phyloP scores from a whole-genome alignment of 2,329 filamentous ascomycete species.

The Tolypocladium capitatum region DNA sequence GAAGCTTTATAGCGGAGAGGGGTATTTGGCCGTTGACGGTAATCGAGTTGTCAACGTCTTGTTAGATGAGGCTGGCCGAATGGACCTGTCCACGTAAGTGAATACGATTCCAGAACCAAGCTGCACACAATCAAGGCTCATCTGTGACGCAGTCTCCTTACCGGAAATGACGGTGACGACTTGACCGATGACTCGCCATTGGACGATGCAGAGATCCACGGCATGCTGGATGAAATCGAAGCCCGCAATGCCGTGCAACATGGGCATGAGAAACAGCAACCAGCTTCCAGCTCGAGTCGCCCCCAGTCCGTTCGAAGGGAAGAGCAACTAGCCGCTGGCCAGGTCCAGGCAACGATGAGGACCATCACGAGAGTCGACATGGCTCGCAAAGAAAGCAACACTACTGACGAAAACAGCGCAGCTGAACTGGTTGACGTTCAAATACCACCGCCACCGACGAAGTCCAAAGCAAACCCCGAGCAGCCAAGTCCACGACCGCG shows the following conservation, averaged over 20 bases:
- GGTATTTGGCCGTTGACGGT: not conserved
- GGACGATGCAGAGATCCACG: not conserved
- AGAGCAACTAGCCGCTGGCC: not conserved
- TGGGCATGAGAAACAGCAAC: too few relatives aligned
- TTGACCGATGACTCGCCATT: not conserved
- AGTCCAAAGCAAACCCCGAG: not conserved
- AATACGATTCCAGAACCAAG: not conserved
- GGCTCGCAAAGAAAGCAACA: conserved; percentile 16
- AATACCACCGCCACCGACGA: conserved; percentile 8
- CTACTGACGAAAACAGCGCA: conserved; percentile 14
- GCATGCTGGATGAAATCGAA: not conserved
- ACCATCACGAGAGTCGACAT: conserved; percentile 19
- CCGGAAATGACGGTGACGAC: not conserved
- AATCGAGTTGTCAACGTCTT: not conserved
- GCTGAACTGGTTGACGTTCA: conserved; percentile 11
- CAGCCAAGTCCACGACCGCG: conserved; percentile 3
- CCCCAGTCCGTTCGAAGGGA: not conserved
- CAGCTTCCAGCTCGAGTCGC: not conserved
- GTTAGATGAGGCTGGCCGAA: not conserved
- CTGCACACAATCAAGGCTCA: not conserved
- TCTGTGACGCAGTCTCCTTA: not conserved
- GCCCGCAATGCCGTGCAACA: too few relatives aligned
- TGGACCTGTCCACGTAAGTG: not conserved
- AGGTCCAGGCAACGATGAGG: conserved; percentile 11
- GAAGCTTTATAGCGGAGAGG: conserved; percentile 20